phyloP scores from a whole-genome alignment of 2,329 filamentous ascomycete species.

The Fusarium proliferatum region DNA sequence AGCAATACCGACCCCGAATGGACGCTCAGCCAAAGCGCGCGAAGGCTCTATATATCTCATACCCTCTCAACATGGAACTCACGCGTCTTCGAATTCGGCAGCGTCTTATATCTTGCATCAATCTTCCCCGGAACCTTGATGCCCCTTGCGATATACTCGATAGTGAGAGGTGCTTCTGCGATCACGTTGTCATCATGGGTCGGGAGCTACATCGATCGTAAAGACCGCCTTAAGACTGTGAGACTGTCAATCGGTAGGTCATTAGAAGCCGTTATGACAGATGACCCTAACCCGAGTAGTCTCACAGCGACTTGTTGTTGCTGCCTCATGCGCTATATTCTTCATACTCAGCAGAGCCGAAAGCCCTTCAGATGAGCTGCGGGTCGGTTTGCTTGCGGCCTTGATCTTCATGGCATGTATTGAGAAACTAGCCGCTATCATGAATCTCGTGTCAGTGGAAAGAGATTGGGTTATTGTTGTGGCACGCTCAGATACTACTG shows the following conservation, averaged over 20 bases:
- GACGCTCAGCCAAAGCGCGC: constrained; percentile 36
- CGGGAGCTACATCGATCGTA: constrained; percentile 68
- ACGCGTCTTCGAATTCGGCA: constrained; percentile 71
- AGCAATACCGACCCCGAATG: not conserved
- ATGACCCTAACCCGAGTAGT: constrained; percentile 38
- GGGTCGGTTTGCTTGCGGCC: constrained; percentile 47
- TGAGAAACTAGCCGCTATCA: constrained; percentile 74
- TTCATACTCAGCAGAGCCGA: constrained; percentile 40
- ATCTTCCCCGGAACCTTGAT: constrained; percentile 70
- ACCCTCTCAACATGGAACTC: constrained; percentile 73
- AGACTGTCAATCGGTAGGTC: constrained; percentile 58
- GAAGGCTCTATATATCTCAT: constrained; percentile 67
- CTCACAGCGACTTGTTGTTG: constrained; percentile 57
- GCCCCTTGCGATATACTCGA: constrained; percentile 75
- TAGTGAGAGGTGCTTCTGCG: constrained; percentile 68
- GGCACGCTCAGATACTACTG: constrained; percentile 33
- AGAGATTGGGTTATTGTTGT: constrained; percentile 70
- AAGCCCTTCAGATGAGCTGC: constrained; percentile 2
- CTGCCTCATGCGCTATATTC: constrained; percentile 60
- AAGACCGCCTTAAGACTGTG: constrained; percentile 62
- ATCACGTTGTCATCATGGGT: constrained; percentile 68
- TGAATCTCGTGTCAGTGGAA: constrained; percentile 76
- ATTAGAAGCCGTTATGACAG: not conserved
- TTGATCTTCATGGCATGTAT: constrained; percentile 69
- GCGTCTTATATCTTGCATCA: constrained; percentile 67